phyloP scores from a whole-genome alignment of 495 filamentous ascomycete genomes.

The Baudoinia panamericana region DNA sequence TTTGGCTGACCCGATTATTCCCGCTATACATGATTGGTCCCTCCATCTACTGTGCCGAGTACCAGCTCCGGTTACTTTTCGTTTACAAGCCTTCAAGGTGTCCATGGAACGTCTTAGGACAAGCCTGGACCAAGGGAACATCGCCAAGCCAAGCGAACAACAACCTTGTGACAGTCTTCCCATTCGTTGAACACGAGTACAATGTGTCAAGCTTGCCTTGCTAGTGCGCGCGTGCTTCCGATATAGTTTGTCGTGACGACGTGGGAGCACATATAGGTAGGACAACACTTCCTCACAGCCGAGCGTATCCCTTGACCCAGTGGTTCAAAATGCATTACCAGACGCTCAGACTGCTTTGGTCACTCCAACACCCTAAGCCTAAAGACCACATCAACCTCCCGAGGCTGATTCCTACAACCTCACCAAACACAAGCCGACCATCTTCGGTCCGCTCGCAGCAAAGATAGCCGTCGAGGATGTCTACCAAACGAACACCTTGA shows the following conservation, averaged over 20 bases:
- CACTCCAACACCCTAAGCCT: slow-evolving; percentile 1
- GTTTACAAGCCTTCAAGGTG: no score
- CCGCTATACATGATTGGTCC: slow-evolving; percentile 5
- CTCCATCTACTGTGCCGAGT: not conserved
- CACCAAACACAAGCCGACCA: not conserved
- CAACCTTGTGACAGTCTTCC: not conserved
- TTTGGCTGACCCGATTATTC: not conserved
- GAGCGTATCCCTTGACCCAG: not conserved
- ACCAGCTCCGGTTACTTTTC: slow-evolving; percentile 1
- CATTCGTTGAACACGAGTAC: no score
- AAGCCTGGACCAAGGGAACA: no score
- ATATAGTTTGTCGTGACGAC: no score
- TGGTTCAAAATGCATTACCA: slow-evolving; percentile 6
- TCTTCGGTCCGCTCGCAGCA: slow-evolving; percentile 1
- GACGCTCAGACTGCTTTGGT: slow-evolving; percentile 12
- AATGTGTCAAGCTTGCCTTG: no score
- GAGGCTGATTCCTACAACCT: not conserved
- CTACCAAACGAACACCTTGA: no score
- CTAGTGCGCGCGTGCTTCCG: no score
- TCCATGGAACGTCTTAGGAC: no score
- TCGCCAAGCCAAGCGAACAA: not conserved
- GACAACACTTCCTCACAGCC: not conserved
- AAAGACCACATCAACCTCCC: no score
- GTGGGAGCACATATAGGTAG: not conserved
- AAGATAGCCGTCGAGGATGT: no score